phyloP scores from a whole-genome alignment of 176 grass and related monocot species.

The Rhynchospora pubera region DNA sequence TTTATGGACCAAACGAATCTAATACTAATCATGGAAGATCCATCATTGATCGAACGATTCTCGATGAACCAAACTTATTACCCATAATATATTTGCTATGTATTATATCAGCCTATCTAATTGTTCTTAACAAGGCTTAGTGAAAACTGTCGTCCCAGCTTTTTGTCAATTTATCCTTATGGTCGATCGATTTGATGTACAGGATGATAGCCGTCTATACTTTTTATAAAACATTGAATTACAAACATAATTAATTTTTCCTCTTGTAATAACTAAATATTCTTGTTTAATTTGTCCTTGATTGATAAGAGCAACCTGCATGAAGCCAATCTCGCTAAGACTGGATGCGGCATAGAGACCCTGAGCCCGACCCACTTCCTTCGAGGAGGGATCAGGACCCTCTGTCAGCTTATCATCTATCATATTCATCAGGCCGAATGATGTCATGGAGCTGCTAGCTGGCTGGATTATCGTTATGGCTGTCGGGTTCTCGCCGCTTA shows the following conservation, averaged over 20 bases:
- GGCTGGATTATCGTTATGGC: constrained; percentile 26
- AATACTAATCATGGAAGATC: too few species aligned
- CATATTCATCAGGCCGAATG: constrained; percentile 42
- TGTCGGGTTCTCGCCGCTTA: constrained; percentile 44
- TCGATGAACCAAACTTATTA: not conserved
- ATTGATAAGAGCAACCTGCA: constrained; percentile 25
- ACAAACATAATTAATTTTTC: not conserved
- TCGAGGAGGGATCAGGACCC: constrained; percentile 32
- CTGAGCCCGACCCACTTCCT: constrained; percentile 45
- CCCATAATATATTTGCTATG: not conserved
- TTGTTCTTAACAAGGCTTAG: not conserved
- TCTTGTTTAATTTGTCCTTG: not conserved
- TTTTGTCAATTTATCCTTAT: not conserved
- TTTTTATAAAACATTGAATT: not conserved
- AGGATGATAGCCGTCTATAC: not conserved
- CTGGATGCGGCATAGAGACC: constrained; percentile 47
- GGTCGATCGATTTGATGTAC: not conserved
- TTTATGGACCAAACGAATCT: too few species aligned
- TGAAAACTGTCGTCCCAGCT: not conserved
- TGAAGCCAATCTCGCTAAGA: constrained; percentile 37
- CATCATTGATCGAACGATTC: too few species aligned
- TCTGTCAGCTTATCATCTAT: constrained; percentile 66
- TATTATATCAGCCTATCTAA: not conserved
- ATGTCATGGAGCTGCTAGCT: not conserved
- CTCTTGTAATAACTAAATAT: not conserved